Evolutionary conservation across 768 basidiomycete species (phyloP).

Genomic region (Naganishia kalamii): DNA sequence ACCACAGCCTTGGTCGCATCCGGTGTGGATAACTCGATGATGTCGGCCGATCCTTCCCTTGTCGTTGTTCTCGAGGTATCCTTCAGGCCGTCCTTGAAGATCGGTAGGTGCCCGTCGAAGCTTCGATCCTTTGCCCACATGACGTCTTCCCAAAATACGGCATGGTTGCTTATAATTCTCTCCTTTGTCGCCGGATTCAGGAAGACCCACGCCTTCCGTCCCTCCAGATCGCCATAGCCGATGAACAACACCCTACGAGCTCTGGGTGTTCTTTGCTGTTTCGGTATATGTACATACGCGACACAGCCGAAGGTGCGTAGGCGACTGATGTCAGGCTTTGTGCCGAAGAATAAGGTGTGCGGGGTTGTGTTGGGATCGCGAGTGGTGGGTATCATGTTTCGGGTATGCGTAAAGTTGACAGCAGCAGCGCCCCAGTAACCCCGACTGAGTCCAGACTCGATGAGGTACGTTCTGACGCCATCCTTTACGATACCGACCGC

Average conservation of each 20-base stretch:
- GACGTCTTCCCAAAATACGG: constrained; percentile 10
- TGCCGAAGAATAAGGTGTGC: constrained; percentile 32
- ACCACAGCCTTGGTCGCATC: no score
- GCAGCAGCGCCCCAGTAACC: constrained; percentile 23
- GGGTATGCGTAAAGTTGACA: not conserved
- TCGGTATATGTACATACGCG: constrained; percentile 41
- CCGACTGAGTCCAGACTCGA: constrained; percentile 42
- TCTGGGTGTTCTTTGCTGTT: constrained; percentile 30
- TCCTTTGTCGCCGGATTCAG: constrained; percentile 26
- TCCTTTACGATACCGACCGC: constrained; percentile 18
- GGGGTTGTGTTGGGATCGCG: constrained; percentile 28
- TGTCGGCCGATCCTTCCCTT: not conserved
- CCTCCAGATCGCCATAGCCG: constrained; percentile 29
- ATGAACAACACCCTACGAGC: constrained; percentile 1
- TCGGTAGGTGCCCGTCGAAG: not conserved
- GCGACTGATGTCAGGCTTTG: constrained; percentile 43
- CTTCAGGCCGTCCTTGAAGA: not conserved
- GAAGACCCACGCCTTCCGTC: constrained; percentile 25
- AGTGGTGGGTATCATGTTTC: not conserved
- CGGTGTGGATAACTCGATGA: no score
- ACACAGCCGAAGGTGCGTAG: constrained; percentile 46
- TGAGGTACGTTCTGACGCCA: not conserved
- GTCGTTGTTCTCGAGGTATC: not conserved
- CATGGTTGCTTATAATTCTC: constrained; percentile 21
- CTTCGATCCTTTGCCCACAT: not conserved